phyloP scores from a whole-genome alignment of 345 rosid genomes.

The Syzygium grande region DNA sequence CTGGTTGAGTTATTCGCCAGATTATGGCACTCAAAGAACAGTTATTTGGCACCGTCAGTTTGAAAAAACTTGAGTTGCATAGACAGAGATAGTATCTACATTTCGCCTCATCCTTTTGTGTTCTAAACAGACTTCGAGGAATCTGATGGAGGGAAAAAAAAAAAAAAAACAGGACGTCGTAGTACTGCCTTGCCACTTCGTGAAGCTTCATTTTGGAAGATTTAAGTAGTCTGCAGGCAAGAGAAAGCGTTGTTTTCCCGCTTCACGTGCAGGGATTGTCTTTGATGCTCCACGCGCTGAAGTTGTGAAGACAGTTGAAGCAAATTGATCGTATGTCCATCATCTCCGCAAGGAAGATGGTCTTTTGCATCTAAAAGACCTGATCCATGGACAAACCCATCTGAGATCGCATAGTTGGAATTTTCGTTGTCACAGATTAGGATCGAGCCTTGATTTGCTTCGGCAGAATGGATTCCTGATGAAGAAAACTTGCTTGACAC shows the following conservation, averaged over 20 bases:
- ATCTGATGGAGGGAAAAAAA: background rate
- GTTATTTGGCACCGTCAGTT: background rate
- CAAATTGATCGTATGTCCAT: constrained; percentile 32
- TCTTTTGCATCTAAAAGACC: constrained; percentile 16
- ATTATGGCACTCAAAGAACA: background rate
- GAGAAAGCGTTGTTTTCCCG: constrained; percentile 19
- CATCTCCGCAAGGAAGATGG: constrained; percentile 9
- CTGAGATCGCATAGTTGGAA: constrained; percentile 6
- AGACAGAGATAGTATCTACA: background rate
- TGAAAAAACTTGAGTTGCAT: background rate
- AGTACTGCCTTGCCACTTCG: constrained; percentile 6
- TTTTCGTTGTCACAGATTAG: constrained; percentile 4
- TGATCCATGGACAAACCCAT: constrained; percentile 12
- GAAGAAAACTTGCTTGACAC: background rate
- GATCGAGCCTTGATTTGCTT: constrained; percentile 4
- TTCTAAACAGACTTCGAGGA: background rate
- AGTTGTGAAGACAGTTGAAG: constrained; percentile 50
- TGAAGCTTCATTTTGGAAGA: constrained; percentile 1
- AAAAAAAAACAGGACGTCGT: background rate
- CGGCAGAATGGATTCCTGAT: background rate
- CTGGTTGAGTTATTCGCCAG: background rate
- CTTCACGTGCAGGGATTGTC: constrained; percentile 21
- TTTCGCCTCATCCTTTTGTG: background rate
- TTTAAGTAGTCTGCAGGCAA: constrained; percentile 11
- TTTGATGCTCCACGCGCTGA: constrained; percentile 41